Evolutionary conservation across 2,329 filamentous ascomycete species (phyloP).

Genomic region (Westerdykella ornata): DNA sequence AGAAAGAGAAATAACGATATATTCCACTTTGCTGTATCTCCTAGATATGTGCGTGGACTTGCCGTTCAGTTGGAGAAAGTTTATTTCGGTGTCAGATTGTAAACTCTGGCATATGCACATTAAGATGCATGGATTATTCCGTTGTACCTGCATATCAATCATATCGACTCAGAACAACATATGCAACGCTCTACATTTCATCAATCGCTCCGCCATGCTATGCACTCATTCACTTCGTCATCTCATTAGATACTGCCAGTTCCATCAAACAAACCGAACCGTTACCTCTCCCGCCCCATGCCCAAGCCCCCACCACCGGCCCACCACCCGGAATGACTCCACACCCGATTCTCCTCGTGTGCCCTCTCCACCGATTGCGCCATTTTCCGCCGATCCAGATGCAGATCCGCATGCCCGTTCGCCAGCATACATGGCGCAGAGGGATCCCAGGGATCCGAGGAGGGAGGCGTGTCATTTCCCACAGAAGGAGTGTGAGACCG

Average conservation of each 20-base stretch:
- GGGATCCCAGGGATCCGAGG: conserved; percentile 5
- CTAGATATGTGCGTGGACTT: no score
- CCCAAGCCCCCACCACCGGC: conserved; percentile 18
- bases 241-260: not conserved
- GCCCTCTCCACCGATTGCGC: conserved; percentile 23
- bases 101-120: no score
- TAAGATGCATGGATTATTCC: no score
- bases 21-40: not conserved
- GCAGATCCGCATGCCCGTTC: conserved; percentile 36
- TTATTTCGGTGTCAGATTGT: no score
- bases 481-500: conserved; percentile 9
- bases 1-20: not conserved
- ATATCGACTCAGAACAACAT: not conserved
- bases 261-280: not conserved
- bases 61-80: no score
- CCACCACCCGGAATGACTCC: conserved; percentile 34
- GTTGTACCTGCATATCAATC: not conserved
- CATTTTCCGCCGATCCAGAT: conserved; percentile 33
- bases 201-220: not conserved
- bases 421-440: conserved; percentile 14
- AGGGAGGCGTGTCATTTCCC: not conserved
- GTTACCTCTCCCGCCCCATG: not conserved
- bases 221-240: not conserved
- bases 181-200: not conserved
- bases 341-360: conserved; percentile 24